A percentile compares a stretch with the other conserved stretches of the same genome.
Conservation (phyloP, 768 basidiomycete species). For the Pholiota molesta region DNA sequence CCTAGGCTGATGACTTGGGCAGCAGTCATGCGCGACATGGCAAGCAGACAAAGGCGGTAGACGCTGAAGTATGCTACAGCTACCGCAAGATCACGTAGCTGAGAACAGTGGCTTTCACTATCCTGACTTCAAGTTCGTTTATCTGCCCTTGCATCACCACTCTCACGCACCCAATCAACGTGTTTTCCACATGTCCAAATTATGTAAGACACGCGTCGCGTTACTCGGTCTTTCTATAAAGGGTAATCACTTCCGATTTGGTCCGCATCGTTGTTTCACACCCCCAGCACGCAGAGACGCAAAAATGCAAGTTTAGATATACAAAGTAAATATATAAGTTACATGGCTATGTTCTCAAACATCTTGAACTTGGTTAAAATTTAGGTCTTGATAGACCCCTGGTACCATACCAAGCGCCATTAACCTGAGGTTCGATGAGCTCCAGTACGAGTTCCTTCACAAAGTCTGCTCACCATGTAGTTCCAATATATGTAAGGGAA, state of each 20-base stretch:
- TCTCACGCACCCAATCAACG: slow-evolving; percentile 21
- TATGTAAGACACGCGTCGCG: slow-evolving; percentile 27
- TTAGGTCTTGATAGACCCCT: slow-evolving; percentile 18
- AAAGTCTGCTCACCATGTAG: slow-evolving; percentile 56
- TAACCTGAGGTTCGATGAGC: slow-evolving; percentile 39
- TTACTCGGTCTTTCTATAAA: neutral
- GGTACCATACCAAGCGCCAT: slow-evolving; percentile 49
- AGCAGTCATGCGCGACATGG: slow-evolving; percentile 80
- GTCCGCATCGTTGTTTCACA: too few relatives aligned
- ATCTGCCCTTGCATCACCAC: slow-evolving; percentile 1
- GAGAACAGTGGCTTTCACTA: too few relatives aligned
- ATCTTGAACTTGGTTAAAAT: slow-evolving; percentile 6
- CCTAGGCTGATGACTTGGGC: slow-evolving; percentile 74
- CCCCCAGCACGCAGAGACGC: too few relatives aligned
- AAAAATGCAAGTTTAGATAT: too few relatives aligned
- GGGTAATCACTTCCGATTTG: neutral
- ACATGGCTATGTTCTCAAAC: neutral
- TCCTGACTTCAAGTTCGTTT: neutral
- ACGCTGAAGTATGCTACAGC: neutral
- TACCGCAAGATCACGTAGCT: too few relatives aligned
- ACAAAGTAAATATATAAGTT: neutral
- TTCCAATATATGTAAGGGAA: slow-evolving; percentile 84
- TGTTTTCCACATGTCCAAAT: slow-evolving; percentile 20
- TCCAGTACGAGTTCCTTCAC: slow-evolving; percentile 15
- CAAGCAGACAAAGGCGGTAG: slow-evolving; percentile 5